A percentile compares a stretch with the other conserved stretches of the same genome.
phyloP scores from a whole-genome alignment of 495 filamentous ascomycete genomes.

The Melanomma pulvis-pyrius region DNA sequence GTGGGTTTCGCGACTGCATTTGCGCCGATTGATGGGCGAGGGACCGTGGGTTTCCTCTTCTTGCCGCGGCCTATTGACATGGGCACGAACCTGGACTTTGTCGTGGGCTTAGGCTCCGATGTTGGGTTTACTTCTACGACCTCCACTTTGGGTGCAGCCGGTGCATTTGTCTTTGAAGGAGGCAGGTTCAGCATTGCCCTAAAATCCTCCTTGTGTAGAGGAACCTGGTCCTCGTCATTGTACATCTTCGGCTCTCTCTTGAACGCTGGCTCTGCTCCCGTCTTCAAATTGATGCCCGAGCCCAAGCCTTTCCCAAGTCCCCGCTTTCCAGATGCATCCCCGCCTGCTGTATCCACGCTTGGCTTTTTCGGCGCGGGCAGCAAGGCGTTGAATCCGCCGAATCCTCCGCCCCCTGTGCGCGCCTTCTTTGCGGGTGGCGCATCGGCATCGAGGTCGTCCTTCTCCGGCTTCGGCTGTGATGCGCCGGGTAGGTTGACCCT shows the following conservation, averaged over 20 bases:
- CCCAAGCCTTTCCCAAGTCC: conserved; percentile 44
- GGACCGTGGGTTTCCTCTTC: conserved; percentile 53
- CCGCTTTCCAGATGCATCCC: conserved; percentile 47
- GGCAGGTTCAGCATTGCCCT: conserved; percentile 28
- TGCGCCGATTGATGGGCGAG: neutral
- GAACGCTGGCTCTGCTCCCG: conserved; percentile 77
- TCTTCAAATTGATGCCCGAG: conserved; percentile 71
- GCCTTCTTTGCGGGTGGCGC: conserved; percentile 74
- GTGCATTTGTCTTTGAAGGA: conserved; percentile 1
- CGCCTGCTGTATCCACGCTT: conserved; percentile 56
- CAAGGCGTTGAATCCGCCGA: conserved; percentile 80
- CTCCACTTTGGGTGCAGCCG: conserved; percentile 41
- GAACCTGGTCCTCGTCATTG: conserved; percentile 19
- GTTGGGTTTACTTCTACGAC: conserved; percentile 41
- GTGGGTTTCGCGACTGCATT: neutral
- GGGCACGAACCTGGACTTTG: conserved; percentile 86
- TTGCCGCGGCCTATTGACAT: conserved; percentile 72
- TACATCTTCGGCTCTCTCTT: conserved; percentile 53
- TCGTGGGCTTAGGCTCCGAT: conserved; percentile 51
- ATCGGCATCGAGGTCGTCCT: conserved; percentile 50
- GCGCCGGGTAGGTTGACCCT: conserved; percentile 67
- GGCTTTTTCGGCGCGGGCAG: conserved; percentile 88
- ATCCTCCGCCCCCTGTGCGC: conserved; percentile 60
- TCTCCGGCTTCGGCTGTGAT: conserved; percentile 46
- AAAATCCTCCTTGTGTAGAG: conserved; percentile 17